Base-by-base conservation (phyloP, 2,329 filamentous ascomycete genomes). In the Plectosphaerella plurivora region DNA sequence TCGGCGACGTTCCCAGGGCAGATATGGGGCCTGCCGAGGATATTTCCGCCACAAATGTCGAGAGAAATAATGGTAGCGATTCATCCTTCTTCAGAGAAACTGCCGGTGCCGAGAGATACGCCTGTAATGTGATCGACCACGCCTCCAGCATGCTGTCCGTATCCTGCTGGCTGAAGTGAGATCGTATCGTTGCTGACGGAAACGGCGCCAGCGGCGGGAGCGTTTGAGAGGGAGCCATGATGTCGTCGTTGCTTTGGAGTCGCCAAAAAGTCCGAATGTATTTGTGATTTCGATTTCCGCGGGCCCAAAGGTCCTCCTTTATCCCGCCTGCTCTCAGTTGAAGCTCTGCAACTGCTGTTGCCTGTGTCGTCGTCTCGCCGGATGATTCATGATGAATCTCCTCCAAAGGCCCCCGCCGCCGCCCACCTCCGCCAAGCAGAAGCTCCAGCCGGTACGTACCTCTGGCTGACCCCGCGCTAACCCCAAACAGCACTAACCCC, bases 121-220 rank as follows among this genome's bases (percentile, higher is more conserved):
- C 78, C 50, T 85, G 77, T 7, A 83, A 73, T 7, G 96, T 76
- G 11, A 82, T 73, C 16, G 84, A 72, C 91, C 91, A 97, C 36
- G 89, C 86, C 57, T 88, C 81, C 46, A 95, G 73, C 65, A 88
- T 91, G 33, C 81, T 76, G 58, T 87, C 78, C 91, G 91, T 96
- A 69, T 96, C 89, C 49, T 78, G 71, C 4, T 83, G 71, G 39
- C 78, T 75, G 54, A 96, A 79, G 59, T 80, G 79, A 59, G 81
- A 79, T 63, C 84, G 84, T 73, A 91, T 84, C 51, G 75, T 73
- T 35, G 81, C 73, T 55, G 86, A 79, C 16, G 92, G 93, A 61
- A 94, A 91, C 18, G 88, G 82, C 53, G 88, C 91, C 68, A 97
- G 78, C 35, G 85, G 79, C 42, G 91, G 91, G 47, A 92, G 72